Evolutionary conservation across 1,284 basidiomycete genomes (phyloP), one percentile per base, ranked within the genome.

Genomic region (Caloboletus inedulis): DNA sequence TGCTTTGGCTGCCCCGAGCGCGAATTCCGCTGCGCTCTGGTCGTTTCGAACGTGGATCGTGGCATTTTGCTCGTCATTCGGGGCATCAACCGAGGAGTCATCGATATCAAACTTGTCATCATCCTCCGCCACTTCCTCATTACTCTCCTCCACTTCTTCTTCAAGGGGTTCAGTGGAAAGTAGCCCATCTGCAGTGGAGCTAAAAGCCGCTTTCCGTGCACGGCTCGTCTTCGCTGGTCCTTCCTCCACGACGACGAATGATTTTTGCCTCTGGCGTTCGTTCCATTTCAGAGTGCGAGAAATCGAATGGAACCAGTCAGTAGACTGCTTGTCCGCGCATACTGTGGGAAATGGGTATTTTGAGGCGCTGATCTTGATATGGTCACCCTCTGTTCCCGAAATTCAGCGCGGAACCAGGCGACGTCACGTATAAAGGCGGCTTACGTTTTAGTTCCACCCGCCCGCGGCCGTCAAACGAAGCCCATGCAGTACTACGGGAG

Each of bases 321-420:
- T 94, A 7, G 91, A 95, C 69, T 98, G 95, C 59, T 96, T 97
- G 66, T 98, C 93, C 10, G 93, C 93, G 66, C 94, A 98, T 6
- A 99, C 94, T 1, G 97, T 99, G 0, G 97, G 97, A 80, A 99
- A 99, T 4, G 97, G 97, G 70, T 95, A 99, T 66, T 90, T 94
- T 4, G 95, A 98, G 0, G 97, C 97, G 0, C 91, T 96, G 54
- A 99, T 89, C 74, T 97, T 99, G 77, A 99, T 98, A 69, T 99
- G 97, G 68, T 99, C 97, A 42, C 97, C 97, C 83, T 98, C 93
- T 95, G 72, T 43, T 57, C 42, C 29, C 13, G 36, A 47, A 0
- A 36, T 45, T 64, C 25, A 69, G 53, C 47, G n/a, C 13, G n/a
- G 16, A 43, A 42, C 34, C 29, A 21, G 27, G 55, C 44, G 33